Evolutionary conservation across 2,329 filamentous ascomycete species (phyloP).

Genomic region (Alternaria triticimaculans): DNA sequence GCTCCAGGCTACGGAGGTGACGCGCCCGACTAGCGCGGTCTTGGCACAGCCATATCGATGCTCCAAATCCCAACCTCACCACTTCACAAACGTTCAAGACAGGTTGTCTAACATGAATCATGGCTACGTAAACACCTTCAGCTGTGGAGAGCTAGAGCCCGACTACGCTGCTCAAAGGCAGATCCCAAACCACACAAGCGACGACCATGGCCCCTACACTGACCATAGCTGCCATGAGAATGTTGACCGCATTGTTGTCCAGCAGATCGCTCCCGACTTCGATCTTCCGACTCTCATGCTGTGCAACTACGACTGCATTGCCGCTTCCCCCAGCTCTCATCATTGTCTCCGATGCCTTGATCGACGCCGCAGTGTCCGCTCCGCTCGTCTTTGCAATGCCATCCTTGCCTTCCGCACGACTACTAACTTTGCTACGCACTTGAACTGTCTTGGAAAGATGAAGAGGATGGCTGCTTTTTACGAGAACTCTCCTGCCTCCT

Average conservation of each 20-base stretch:
- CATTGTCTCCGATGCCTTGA: constrained; percentile 41
- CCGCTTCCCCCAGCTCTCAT: constrained; percentile 37
- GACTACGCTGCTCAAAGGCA: constrained; percentile 36
- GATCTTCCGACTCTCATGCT: constrained; percentile 59
- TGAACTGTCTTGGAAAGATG: constrained; percentile 40
- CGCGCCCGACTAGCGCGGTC: constrained; percentile 37
- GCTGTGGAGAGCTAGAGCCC: constrained; percentile 10
- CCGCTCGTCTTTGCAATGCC: constrained; percentile 44
- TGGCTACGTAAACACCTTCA: not conserved
- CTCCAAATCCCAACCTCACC: not conserved
- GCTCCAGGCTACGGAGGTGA: constrained; percentile 33
- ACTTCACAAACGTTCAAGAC: not conserved
- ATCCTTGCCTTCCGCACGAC: constrained; percentile 50
- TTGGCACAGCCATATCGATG: constrained; percentile 26
- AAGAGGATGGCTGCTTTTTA: constrained; percentile 41
- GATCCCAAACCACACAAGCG: constrained; percentile 41
- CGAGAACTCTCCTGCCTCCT: constrained; percentile 67
- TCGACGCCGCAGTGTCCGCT: constrained; percentile 19
- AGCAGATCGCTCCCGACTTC: constrained; percentile 75
- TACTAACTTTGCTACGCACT: constrained; percentile 50
- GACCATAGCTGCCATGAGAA: constrained; percentile 85
- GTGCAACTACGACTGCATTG: constrained; percentile 36
- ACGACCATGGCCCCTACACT: constrained; percentile 77
- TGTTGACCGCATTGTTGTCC: constrained; percentile 96
- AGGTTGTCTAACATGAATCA: not conserved